Conservation (phyloP, 768 basidiomycete species). For the Tephrocybe rancida region DNA sequence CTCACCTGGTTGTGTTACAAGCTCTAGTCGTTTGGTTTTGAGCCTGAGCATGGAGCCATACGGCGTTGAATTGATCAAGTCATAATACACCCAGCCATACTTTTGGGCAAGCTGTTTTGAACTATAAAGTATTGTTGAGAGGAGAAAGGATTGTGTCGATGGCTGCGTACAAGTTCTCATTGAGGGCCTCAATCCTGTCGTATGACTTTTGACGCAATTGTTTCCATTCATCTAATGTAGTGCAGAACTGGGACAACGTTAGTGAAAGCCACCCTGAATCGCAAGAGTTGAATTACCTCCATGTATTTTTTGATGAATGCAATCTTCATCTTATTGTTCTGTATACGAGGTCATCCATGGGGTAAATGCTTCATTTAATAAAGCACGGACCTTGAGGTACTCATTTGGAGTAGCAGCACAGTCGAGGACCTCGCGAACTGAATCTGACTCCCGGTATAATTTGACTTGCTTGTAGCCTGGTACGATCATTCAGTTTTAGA, state of each 20-base stretch:
- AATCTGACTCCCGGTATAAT: conserved; percentile 11
- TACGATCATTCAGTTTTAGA: neutral
- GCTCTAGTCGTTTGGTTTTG: conserved; percentile 42
- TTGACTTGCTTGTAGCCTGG: neutral
- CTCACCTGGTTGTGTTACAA: conserved; percentile 37
- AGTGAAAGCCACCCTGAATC: neutral
- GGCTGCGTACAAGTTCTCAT: conserved; percentile 23
- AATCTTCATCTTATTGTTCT: conserved; percentile 11
- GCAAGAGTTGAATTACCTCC: conserved; percentile 8
- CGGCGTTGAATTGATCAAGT: conserved; percentile 40
- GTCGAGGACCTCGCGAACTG: neutral
- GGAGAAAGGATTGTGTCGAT: neutral
- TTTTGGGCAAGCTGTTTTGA: conserved; percentile 30
- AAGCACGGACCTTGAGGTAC: conserved; percentile 8
- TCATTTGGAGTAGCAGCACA: neutral
- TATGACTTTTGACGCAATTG: neutral
- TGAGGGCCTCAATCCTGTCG: conserved; percentile 1
- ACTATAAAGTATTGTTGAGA: conserved; percentile 26
- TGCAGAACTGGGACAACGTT: conserved; percentile 14
- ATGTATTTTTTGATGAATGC: conserved; percentile 10
- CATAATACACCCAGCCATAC: conserved; percentile 44
- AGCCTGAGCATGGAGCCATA: conserved; percentile 40
- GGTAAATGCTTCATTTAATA: neutral
- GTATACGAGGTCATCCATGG: neutral
- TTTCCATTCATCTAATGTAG: conserved; percentile 13